A percentile compares a stretch with the other conserved stretches of the same genome.
Conservation (phyloP, 306 rosid species). For the peach (Prunus persica) region Prunus_persica_NCBIv2 NC_034009.1:4338001-4338500, state of each 20-base stretch:
- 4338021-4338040: neutral
- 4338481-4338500: conserved; percentile 43
- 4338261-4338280: neutral
- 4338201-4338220: conserved; percentile 72
- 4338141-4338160: neutral
- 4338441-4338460: neutral
- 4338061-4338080: neutral
- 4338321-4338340: neutral
- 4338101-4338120: neutral
- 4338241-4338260: neutral
- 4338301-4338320: neutral
- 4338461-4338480: neutral
- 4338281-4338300: neutral
- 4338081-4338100: neutral
- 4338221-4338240: conserved; percentile 29
- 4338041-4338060: neutral
- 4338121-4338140: neutral
- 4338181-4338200: conserved; percentile 65
- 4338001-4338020: neutral
- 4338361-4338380: neutral
- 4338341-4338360: neutral
- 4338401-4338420: neutral
- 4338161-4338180: conserved; percentile 70
- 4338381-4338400: neutral
- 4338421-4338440: neutral